phyloP scores from a whole-genome alignment of 2,329 filamentous ascomycete genomes.

The Chlorencoelia australis region DNA sequence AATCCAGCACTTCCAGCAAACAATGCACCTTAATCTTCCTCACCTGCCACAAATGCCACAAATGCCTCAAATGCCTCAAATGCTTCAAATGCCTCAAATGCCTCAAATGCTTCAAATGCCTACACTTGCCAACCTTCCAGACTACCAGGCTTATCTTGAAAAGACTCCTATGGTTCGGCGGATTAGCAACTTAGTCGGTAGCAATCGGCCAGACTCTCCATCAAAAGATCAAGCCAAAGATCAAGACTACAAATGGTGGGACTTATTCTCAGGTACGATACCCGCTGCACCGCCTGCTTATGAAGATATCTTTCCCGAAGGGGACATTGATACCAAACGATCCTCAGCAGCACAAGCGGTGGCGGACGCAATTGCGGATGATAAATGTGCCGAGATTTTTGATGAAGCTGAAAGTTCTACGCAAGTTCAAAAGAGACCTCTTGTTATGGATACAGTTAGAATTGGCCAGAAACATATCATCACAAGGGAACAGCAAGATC shows the following conservation, averaged over 20 bases:
- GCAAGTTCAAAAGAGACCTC: conserved; percentile 25
- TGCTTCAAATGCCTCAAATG: conserved; percentile 38
- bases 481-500: conserved; percentile 55
- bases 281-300: conserved; percentile 61
- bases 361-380: conserved; percentile 47
- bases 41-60: conserved; percentile 45
- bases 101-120: conserved; percentile 34
- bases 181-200: conserved; percentile 59
- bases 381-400: conserved; percentile 44
- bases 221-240: conserved; percentile 29
- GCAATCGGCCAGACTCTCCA: conserved; percentile 29
- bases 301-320: conserved; percentile 61
- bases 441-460: conserved; percentile 36
- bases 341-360: conserved; percentile 47
- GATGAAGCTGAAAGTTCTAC: conserved; percentile 31
- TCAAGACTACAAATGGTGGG: conserved; percentile 55
- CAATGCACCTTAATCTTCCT: conserved; percentile 53
- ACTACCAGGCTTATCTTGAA: conserved; percentile 60
- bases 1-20: conserved; percentile 67
- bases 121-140: conserved; percentile 54
- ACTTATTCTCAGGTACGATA: conserved; percentile 45
- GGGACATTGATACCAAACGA: conserved; percentile 44
- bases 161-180: conserved; percentile 55
- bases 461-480: conserved; percentile 55
- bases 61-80: conserved; percentile 39